A percentile compares a stretch with the other conserved stretches of the same genome.
Conservation (phyloP, 2,329 filamentous ascomycete genomes). For the Pseudocercospora fuligena region DNA sequence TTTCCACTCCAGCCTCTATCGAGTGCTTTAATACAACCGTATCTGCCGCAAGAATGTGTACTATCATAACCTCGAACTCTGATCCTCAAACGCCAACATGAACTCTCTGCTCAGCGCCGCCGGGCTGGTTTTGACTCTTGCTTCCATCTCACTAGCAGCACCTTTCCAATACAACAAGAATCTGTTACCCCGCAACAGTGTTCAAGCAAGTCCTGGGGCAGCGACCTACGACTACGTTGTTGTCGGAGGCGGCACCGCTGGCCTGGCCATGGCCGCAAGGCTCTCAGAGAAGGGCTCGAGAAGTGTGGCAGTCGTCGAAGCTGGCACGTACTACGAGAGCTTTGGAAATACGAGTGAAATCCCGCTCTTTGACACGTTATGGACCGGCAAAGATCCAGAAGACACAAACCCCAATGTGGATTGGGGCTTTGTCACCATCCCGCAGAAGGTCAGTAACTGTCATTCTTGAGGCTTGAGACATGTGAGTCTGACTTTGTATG, state of each 20-base stretch:
- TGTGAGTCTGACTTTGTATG: neutral
- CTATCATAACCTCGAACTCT: no score
- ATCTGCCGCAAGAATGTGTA: no score
- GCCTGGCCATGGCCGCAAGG: conserved; percentile 29
- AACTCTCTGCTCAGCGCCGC: no score
- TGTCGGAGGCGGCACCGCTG: conserved; percentile 30
- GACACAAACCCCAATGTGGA: conserved; percentile 23
- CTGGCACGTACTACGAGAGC: conserved; percentile 29
- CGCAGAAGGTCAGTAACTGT: conserved; percentile 26
- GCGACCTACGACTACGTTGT: conserved; percentile 25
- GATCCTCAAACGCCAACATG: no score
- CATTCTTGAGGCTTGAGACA: neutral
- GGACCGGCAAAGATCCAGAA: no score
- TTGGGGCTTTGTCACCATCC: conserved; percentile 28
- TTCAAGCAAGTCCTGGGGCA: conserved; percentile 21
- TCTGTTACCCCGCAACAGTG: neutral
- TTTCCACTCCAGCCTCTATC: no score
- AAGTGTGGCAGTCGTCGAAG: conserved; percentile 35
- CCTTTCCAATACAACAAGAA: no score
- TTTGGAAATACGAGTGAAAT: no score
- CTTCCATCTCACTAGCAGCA: no score
- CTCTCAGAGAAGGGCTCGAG: conserved; percentile 22
- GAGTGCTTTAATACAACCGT: no score
- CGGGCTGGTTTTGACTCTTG: no score
- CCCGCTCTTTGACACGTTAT: no score